Percentiles rank a stretch among this genome's conserved stretches.
These are phyloP conservation scores for Usnea hakonensis DNA, from an alignment of 495 filamentous ascomycete species.

Conservation along the genomic window DNA sequence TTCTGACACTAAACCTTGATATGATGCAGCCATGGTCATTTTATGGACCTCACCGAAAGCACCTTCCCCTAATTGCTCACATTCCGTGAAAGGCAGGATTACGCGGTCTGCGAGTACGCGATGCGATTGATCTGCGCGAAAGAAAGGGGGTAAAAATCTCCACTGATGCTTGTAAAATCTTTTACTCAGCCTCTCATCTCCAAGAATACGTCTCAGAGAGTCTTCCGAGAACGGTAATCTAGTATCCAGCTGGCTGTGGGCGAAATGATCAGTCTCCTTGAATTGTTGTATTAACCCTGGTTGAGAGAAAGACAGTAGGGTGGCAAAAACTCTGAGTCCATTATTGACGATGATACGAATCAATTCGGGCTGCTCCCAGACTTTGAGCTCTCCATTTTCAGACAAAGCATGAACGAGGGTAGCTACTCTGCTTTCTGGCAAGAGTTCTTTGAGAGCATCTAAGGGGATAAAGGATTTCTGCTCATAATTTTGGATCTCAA, in stretches of 20 bases:
- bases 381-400: background rate
- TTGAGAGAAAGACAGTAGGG: background rate
- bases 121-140: background rate
- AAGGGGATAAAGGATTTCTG: background rate
- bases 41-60: conserved; percentile 1
- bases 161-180: conserved; percentile 8
- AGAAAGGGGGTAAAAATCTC: conserved; percentile 4
- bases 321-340: background rate
- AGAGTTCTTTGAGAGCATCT: background rate
- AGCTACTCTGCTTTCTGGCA: background rate
- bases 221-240: background rate
- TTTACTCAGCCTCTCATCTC: background rate
- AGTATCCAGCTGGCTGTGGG: background rate
- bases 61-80: background rate
- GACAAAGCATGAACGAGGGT: background rate
- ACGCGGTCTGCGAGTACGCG: background rate
- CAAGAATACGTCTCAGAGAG: background rate
- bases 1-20: background rate
- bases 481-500: background rate
- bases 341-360: background rate
- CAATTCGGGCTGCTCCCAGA: background rate
- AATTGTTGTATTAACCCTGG: background rate
- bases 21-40: background rate
- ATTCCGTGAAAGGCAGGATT: background rate
- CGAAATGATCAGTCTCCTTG: background rate